phyloP scores from a whole-genome alignment of 495 filamentous ascomycete species.

The Clohesyomyces aquaticus region DNA sequence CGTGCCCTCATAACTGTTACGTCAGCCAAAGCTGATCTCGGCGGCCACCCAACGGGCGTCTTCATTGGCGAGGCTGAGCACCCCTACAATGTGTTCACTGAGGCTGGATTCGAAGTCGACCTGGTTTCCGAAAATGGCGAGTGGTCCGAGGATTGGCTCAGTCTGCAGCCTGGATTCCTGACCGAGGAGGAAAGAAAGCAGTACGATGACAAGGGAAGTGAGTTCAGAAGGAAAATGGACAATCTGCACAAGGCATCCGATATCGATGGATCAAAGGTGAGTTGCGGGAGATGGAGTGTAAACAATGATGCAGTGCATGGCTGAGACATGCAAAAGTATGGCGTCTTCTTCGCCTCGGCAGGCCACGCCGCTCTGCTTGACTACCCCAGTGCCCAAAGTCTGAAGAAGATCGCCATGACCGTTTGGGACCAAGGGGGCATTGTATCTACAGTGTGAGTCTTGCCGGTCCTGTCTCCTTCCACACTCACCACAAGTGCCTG shows the following conservation, averaged over 20 bases:
- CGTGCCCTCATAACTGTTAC: constrained; percentile 30
- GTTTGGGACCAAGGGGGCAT: constrained; percentile 52
- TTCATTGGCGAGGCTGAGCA: constrained; percentile 58
- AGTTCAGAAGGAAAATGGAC: constrained; percentile 54
- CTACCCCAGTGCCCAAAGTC: constrained; percentile 49
- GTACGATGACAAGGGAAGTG: constrained; percentile 51
- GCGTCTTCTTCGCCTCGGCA: constrained; percentile 54
- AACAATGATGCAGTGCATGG: background rate
- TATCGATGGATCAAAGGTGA: constrained; percentile 29
- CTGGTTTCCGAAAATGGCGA: constrained; percentile 54
- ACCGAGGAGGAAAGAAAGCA: constrained; percentile 47
- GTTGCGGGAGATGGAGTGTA: background rate
- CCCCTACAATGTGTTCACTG: constrained; percentile 52
- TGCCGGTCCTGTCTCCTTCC: background rate
- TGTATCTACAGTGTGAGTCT: constrained; percentile 43
- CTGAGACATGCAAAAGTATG: constrained; percentile 36
- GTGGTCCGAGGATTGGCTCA: constrained; percentile 55
- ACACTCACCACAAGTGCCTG: no score
- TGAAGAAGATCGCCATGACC: constrained; percentile 49
- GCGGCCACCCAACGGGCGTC: constrained; percentile 43
- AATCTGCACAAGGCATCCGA: constrained; percentile 42
- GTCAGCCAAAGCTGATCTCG: constrained; percentile 22
- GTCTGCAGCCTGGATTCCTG: constrained; percentile 52
- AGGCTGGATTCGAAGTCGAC: constrained; percentile 56
- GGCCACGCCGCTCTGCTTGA: constrained; percentile 54